phyloP scores from a whole-genome alignment of 2,329 filamentous ascomycete genomes.

The Alternaria ethzedia region DNA sequence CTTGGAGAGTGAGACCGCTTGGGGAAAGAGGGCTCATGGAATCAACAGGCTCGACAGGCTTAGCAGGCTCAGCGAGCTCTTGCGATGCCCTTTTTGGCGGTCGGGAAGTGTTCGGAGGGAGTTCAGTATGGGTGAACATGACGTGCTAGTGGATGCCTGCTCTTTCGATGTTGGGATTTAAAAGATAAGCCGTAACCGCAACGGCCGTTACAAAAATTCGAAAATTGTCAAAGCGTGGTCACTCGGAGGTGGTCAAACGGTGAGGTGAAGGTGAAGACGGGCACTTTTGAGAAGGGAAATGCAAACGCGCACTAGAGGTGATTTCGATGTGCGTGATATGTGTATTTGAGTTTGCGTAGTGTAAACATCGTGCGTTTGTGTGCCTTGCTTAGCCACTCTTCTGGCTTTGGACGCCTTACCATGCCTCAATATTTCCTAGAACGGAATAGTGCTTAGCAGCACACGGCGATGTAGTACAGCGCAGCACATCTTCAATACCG shows the following conservation, averaged over 20 bases:
- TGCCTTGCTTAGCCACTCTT: slow-evolving; percentile 3
- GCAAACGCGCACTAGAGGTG: not conserved
- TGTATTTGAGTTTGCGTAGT: not conserved
- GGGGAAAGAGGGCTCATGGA: not conserved
- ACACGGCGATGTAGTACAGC: not conserved
- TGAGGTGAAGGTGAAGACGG: not conserved
- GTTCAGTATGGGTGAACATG: not conserved
- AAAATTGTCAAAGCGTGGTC: not conserved
- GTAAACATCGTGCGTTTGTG: not conserved
- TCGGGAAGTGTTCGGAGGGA: not conserved
- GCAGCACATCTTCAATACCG: not conserved
- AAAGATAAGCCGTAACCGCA: not conserved
- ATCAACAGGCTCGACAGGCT: not conserved
- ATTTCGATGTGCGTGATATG: not conserved
- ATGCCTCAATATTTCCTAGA: not conserved
- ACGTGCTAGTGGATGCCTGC: not conserved
- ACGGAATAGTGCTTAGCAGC: not conserved
- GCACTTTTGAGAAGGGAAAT: not conserved
- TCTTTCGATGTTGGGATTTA: not conserved
- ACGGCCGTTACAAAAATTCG: not conserved
- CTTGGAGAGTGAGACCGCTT: slow-evolving; percentile 18
- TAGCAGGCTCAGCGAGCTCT: not conserved
- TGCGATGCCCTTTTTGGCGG: not conserved
- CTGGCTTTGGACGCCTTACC: not conserved
- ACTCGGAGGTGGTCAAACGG: not conserved